A percentile compares a stretch with the other conserved stretches of the same genome.
Conservation (phyloP, 495 filamentous ascomycete genomes). For the Neurospora discreta region DNA sequence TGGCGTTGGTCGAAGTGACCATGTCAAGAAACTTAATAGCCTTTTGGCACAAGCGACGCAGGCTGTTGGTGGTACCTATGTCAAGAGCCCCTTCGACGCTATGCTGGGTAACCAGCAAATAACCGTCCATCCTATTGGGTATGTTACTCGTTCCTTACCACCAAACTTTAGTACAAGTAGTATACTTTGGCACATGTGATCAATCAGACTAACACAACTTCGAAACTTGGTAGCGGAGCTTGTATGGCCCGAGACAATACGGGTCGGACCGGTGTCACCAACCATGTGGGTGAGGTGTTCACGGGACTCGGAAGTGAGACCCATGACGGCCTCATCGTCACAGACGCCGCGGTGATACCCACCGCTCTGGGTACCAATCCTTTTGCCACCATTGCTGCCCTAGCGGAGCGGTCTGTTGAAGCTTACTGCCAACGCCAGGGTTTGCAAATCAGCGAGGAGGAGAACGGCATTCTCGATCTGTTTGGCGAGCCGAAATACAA, state of each 20-base stretch:
- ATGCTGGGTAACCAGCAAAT: conserved; percentile 45
- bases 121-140: conserved; percentile 59
- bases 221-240: conserved; percentile 33
- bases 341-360: conserved; percentile 53
- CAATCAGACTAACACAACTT: conserved; percentile 3
- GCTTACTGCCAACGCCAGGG: conserved; percentile 28
- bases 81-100: conserved; percentile 45
- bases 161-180: not conserved
- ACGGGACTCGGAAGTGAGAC: conserved; percentile 38
- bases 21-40: conserved; percentile 42
- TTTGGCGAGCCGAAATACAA: conserved; percentile 30
- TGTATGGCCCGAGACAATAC: conserved; percentile 50
- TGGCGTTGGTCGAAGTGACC: conserved; percentile 42
- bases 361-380: conserved; percentile 57
- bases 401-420: conserved; percentile 52
- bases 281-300: conserved; percentile 51
- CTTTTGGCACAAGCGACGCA: conserved; percentile 41
- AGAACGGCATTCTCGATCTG: conserved; percentile 40
- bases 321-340: conserved; percentile 48
- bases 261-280: conserved; percentile 48
- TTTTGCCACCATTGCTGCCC: conserved; percentile 58
- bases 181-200: conserved; percentile 4
- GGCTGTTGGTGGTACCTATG: conserved; percentile 46
- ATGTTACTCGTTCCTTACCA: conserved; percentile 2
- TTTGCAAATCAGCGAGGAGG: conserved; percentile 38